phyloP scores from a whole-genome alignment of 768 basidiomycete genomes.

The Rossbeevera mucosa region DNA sequence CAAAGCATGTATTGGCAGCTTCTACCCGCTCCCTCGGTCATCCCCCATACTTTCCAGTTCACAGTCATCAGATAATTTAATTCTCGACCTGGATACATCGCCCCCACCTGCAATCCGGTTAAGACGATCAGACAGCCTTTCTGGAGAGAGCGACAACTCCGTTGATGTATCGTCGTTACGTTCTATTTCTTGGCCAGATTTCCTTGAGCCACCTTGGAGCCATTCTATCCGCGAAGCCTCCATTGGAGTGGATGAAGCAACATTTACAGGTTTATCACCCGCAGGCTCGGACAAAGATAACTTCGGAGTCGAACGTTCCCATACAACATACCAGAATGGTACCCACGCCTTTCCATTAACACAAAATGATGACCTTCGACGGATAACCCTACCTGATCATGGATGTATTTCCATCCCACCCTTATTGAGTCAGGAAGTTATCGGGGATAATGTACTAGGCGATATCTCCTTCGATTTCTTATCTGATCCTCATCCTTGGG shows the following conservation, averaged over 20 bases:
- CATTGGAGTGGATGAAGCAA: not conserved
- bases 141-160: not conserved
- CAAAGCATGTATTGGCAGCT: not conserved
- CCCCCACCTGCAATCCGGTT: conserved; percentile 4
- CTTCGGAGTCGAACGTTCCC: not conserved
- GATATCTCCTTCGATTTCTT: conserved; percentile 22
- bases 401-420: not conserved
- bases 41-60: conserved; percentile 20
- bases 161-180: not conserved
- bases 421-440: not conserved
- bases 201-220: not conserved
- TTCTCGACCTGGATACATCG: conserved; percentile 25
- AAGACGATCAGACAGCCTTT: not conserved
- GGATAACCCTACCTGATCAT: not conserved
- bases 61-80: conserved; percentile 10
- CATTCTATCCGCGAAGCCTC: not conserved
- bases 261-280: not conserved
- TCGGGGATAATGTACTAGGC: not conserved
- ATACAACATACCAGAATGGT: not conserved
- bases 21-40: conserved; percentile 17
- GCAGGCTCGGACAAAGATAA: not conserved
- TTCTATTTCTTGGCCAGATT: not conserved
- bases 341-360: not conserved
- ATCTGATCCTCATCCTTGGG: conserved; percentile 31
- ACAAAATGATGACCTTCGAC: not conserved